Conservation (phyloP, 176 grass and related monocot species). For the Carex myosuroides region DNA sequence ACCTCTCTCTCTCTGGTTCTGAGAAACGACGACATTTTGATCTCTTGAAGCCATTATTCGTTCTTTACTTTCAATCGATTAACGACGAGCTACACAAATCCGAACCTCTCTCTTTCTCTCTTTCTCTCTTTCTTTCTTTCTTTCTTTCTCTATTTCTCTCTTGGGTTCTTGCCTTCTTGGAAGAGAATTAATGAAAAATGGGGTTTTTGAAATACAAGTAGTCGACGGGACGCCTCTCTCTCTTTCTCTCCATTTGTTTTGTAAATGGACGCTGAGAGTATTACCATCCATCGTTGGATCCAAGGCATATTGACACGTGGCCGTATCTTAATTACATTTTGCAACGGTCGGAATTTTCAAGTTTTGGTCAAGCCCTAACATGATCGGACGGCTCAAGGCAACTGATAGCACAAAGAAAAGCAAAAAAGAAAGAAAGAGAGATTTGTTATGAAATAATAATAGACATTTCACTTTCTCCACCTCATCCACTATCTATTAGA, state of each 20-base stretch:
- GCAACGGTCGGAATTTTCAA: conserved; percentile 17
- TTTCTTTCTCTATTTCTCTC: not conserved
- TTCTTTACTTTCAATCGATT: not conserved
- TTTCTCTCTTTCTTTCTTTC: not conserved
- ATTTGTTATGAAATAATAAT: too few species aligned
- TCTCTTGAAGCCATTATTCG: conserved; percentile 18
- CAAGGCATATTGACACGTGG: not conserved
- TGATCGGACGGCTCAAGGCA: conserved; percentile 2
- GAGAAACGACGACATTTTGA: conserved; percentile 1
- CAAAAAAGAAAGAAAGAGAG: not conserved
- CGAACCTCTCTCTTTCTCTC: not conserved
- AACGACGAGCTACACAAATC: not conserved
- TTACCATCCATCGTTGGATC: not conserved
- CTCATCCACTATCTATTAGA: too few species aligned
- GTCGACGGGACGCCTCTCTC: not conserved
- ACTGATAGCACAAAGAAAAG: not conserved
- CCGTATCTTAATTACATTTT: not conserved
- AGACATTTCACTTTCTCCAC: too few species aligned
- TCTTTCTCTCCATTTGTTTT: not conserved
- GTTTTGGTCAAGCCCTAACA: not conserved
- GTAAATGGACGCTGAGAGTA: not conserved
- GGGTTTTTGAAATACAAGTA: not conserved
- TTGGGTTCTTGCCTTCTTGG: conserved; percentile 3
- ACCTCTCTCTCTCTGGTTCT: conserved; percentile 18
- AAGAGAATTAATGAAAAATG: not conserved